These are phyloP conservation scores for Penicillium sp. DNA, from an alignment of 2,329 filamentous ascomycete species.

Conservation along the genomic window DNA sequence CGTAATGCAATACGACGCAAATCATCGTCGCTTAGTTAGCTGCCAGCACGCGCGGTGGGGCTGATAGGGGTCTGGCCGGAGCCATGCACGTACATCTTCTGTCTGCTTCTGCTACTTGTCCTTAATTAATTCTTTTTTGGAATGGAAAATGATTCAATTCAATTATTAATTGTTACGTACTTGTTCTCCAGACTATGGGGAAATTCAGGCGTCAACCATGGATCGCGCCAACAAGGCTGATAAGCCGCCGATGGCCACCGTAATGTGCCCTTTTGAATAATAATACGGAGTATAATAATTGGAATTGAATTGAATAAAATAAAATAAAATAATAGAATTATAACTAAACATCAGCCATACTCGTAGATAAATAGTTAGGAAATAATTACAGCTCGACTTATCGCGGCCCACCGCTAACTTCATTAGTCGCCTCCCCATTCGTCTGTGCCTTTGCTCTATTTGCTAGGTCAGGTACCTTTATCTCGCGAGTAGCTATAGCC, in stretches of 20 bases:
- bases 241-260: neutral
- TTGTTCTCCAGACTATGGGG: neutral
- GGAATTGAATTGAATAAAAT: too few relatives aligned
- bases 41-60: conserved; percentile 6
- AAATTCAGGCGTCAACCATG: neutral
- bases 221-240: neutral
- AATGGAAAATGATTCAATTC: neutral
- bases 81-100: neutral
- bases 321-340: neutral
- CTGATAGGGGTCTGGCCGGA: conserved; percentile 9
- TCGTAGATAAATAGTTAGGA: too few relatives aligned
- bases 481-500: too few relatives aligned
- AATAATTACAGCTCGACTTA: too few relatives aligned
- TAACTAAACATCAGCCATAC: neutral
- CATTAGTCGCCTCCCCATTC: conserved; percentile 4
- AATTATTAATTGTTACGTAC: neutral
- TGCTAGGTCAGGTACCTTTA: conserved; percentile 10
- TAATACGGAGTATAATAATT: too few relatives aligned
- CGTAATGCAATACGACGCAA: conserved; percentile 1
- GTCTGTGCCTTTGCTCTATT: neutral
- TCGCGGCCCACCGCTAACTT: conserved; percentile 8
- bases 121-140: too few relatives aligned
- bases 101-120: too few relatives aligned
- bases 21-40: neutral
- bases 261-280: too few relatives aligned